phyloP scores from a whole-genome alignment of 805 yeast genomes.

The Wickerhamiella siamensis region DNA sequence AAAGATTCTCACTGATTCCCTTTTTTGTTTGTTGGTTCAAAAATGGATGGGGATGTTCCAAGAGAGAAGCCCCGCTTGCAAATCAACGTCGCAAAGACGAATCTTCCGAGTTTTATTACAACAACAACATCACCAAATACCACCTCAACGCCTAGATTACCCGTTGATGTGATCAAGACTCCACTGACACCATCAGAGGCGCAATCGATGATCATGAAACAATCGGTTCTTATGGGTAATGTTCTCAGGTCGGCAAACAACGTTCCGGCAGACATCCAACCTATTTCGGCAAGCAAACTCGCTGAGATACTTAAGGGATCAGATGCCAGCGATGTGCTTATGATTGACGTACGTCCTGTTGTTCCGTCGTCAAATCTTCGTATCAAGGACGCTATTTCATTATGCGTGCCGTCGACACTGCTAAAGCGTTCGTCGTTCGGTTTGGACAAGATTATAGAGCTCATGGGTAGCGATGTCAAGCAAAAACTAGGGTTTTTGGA shows the following conservation, averaged over 20 bases:
- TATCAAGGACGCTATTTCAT: constrained; percentile 47
- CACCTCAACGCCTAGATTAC: background rate
- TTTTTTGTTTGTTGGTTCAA: no score
- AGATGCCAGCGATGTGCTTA: constrained; percentile 23
- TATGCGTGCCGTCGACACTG: constrained; percentile 82
- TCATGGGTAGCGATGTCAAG: constrained; percentile 25
- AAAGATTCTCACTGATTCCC: no score
- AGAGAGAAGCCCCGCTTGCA: background rate
- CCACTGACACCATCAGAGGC: constrained; percentile 8
- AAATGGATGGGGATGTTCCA: background rate
- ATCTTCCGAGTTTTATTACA: background rate
- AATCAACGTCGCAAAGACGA: background rate
- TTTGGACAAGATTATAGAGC: constrained; percentile 28
- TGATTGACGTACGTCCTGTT: constrained; percentile 70
- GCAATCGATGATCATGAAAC: background rate
- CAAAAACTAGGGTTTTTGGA: constrained; percentile 16
- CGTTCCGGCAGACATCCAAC: constrained; percentile 5
- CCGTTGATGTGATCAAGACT: background rate
- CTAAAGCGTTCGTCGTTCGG: constrained; percentile 62
- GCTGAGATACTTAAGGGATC: background rate
- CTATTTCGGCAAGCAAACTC: background rate
- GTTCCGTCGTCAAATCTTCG: constrained; percentile 52
- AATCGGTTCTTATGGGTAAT: background rate
- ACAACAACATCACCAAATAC: background rate
- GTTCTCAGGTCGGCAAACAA: constrained; percentile 6